Base-by-base conservation (phyloP, 805 yeast genomes). In the Saccharomycopsis lassenensis region DNA sequence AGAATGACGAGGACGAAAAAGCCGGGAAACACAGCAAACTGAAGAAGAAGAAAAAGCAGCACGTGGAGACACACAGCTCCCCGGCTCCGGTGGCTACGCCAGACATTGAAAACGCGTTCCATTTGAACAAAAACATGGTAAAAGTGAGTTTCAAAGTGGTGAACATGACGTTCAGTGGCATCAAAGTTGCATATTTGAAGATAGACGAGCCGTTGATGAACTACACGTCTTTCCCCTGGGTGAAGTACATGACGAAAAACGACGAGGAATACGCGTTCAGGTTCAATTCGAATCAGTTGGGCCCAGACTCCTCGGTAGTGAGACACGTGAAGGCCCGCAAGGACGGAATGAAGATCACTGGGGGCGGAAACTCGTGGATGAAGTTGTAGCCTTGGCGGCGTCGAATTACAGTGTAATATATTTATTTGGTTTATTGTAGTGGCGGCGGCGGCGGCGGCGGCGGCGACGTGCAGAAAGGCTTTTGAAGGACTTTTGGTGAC, bases 181-280 rank as follows among this genome's bases (percentile, higher is more conserved):
- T 81, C 24, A 74, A 72, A 46, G 66, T 81, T 16, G 79, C 71
- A 24, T 81, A 74, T 46, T 52, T 81, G 34, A 73, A 76, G 44
- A 77, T 81, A 11, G 70, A 69, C 17, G 93, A 81, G 48, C 69
- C 67, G 4, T 66, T 63, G 35, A 52, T 79, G 49, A 61, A 68
- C 35, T 76, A 76, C 46, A 73, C 81, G 4, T 69, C 82, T 28
- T 80, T 81, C 50, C 87, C 91, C 0, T 81, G 93, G 93, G 78
- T 81, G 1, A 62, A 79, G 36, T 78, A 80, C 48, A 56, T 66
- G 40, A 67, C 69, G 4, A 44, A 54, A 24, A 69, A 61, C 46
- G 63, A 58, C 37, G 57, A 54, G 8, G 63, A 55, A 25, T 61
- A 63, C 24, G 29, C 36, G 10, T 42, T 42, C 33, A 48, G 48